Conservation (phyloP, 805 yeast genomes). For the Candida loeiensis region DNA sequence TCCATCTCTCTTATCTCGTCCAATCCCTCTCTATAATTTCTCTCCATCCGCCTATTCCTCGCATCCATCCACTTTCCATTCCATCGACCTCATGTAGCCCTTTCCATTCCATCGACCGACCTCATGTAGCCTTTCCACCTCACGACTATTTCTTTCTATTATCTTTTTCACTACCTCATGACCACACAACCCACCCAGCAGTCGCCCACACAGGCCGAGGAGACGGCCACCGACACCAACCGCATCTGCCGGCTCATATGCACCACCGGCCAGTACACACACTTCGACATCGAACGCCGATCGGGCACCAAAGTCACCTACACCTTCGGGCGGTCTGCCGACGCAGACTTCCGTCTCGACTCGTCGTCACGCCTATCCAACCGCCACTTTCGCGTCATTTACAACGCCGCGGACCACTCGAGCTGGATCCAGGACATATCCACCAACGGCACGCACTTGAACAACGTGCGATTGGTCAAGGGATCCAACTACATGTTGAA, state of each 20-base stretch:
- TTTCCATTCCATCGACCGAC: no score
- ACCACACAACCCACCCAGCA: constrained; percentile 37
- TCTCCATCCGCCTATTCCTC: no score
- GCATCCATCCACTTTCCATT: no score
- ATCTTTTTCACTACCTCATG: not conserved
- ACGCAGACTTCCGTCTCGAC: constrained; percentile 61
- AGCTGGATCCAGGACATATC: constrained; percentile 70
- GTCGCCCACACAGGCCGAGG: constrained; percentile 29
- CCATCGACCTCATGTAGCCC: no score
- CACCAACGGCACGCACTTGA: constrained; percentile 90
- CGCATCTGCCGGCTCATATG: constrained; percentile 57
- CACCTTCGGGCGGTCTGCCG: constrained; percentile 71
- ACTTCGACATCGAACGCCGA: constrained; percentile 42
- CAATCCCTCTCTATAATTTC: no score
- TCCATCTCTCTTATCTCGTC: no score
- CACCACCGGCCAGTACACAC: constrained; percentile 52
- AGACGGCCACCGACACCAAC: constrained; percentile 18
- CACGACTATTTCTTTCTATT: not conserved
- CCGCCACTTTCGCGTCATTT: constrained; percentile 68
- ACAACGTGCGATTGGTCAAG: constrained; percentile 67
- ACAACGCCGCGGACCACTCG: constrained; percentile 52
- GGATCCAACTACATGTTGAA: constrained; percentile 75
- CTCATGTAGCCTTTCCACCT: not conserved
- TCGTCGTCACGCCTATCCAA: constrained; percentile 65
- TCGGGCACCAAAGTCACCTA: constrained; percentile 41